Base-by-base conservation (phyloP, 2,329 filamentous ascomycete species). In the Colletotrichum karsti region DNA sequence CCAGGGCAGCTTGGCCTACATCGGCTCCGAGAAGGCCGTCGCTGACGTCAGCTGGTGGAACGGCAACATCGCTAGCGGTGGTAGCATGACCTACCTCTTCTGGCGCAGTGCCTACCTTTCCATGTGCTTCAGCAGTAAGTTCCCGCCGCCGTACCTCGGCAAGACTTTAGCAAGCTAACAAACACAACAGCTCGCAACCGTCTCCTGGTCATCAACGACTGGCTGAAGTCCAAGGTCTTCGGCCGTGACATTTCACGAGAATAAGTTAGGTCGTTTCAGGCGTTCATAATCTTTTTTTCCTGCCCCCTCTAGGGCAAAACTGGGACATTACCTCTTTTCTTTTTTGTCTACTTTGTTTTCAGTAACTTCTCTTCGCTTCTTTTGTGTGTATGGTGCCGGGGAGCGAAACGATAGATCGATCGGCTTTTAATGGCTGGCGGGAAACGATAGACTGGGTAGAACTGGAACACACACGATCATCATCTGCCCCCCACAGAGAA, bases 71-170 rank as follows among this genome's bases (percentile, higher is more conserved):
- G 95, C 96, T 70, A 93, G 92, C 50, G 96, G 95, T 78, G 96
- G 96, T 78, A 93, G 92, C 76, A 85, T 98, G 82, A 99, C 96
- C 63, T 99, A 97, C 84, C 89, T 98, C 73, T 99, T 99, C 90
- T 99, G 96, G 96, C 90, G 95, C 80, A 97, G 93, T 78, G 96
- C 95, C 62, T 99, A 99, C 82, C 86, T 99, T 80, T 98, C 94
- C 87, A 99, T 99, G 96, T 98, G 95, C 90, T 99, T 99, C 82
- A 98, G 95, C 90, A 95, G 94, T 96, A 88, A 91, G 93, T 92
- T 73, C 68, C 35, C 20, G 54, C 56, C 7, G 35, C 20, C 3
- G 1, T 30, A 15, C 24, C 26, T 44, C 24, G 3, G 7, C 26
- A 20, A 33, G 37, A n/a, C 3, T 26, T 24, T 13, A 15, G 46